A percentile compares a stretch with the other conserved stretches of the same genome.
Evolutionary conservation across 2,329 filamentous ascomycete genomes (phyloP).

Genomic region (Paraphaeosphaeria sporulosa): DNA sequence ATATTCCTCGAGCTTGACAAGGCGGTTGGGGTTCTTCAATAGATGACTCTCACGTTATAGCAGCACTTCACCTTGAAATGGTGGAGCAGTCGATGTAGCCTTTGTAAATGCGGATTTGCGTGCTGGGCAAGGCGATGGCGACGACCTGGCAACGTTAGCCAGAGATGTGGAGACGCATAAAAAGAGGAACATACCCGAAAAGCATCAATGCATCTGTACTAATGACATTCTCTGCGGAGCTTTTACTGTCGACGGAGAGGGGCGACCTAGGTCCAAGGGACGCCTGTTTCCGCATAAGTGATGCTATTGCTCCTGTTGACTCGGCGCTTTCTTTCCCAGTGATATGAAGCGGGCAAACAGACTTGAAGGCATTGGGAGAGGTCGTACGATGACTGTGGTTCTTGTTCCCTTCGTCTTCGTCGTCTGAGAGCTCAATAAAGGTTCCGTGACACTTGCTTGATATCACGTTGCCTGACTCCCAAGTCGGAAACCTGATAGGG

Average conservation of each 20-base stretch:
- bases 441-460: background rate
- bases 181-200: background rate
- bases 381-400: too few relatives aligned
- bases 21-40: background rate
- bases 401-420: background rate
- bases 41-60: too few relatives aligned
- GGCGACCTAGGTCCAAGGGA: background rate
- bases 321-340: background rate
- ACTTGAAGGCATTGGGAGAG: background rate
- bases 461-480: background rate
- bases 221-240: too few relatives aligned
- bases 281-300: background rate
- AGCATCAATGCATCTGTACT: background rate
- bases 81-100: background rate
- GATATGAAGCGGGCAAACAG: too few relatives aligned
- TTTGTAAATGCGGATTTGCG: background rate
- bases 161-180: background rate
- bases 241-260: background rate
- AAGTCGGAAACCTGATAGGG: background rate
- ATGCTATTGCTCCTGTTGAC: background rate
- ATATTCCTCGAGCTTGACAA: background rate
- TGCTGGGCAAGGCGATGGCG: background rate
- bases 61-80: too few relatives aligned
- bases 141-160: background rate
- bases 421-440: background rate